Conservation (phyloP, 495 filamentous ascomycete genomes). For the Eremomyces bilateralis region DNA sequence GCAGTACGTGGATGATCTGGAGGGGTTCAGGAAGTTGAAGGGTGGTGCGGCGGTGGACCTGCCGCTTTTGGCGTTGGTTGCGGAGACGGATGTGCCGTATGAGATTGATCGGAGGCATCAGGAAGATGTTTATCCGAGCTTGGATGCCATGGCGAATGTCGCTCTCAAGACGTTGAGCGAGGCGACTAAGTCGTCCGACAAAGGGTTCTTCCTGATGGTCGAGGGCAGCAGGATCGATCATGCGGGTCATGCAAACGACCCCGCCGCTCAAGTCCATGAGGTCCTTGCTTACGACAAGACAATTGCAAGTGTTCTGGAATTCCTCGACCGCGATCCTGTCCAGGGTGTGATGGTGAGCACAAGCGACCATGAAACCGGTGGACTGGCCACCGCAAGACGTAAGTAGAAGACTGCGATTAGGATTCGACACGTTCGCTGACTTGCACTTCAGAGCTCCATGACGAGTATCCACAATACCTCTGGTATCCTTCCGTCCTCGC, state of each 20-base stretch:
- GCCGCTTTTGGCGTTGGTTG: slow-evolving; percentile 74
- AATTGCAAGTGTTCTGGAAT: slow-evolving; percentile 63
- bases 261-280: slow-evolving; percentile 84
- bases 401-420: slow-evolving; percentile 16
- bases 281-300: slow-evolving; percentile 81
- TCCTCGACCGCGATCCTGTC: slow-evolving; percentile 48
- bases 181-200: slow-evolving; percentile 67
- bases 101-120: slow-evolving; percentile 71
- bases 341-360: slow-evolving; percentile 70
- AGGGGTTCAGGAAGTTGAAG: slow-evolving; percentile 56
- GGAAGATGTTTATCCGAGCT: slow-evolving; percentile 61
- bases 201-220: slow-evolving; percentile 97
- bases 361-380: slow-evolving; percentile 91
- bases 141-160: slow-evolving; percentile 77
- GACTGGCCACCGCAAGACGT: slow-evolving; percentile 60
- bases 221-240: slow-evolving; percentile 94
- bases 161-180: slow-evolving; percentile 56
- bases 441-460: slow-evolving; percentile 30
- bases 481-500: slow-evolving; percentile 72
- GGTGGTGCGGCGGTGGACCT: slow-evolving; percentile 51
- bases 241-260: slow-evolving; percentile 86
- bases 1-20: slow-evolving; percentile 47
- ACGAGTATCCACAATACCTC: slow-evolving; percentile 50
- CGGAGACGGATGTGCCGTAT: slow-evolving; percentile 62
- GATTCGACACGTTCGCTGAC: not conserved